Base-by-base conservation (phyloP, 1,284 basidiomycete species). In the Uromyces viciae-fabae region DNA sequence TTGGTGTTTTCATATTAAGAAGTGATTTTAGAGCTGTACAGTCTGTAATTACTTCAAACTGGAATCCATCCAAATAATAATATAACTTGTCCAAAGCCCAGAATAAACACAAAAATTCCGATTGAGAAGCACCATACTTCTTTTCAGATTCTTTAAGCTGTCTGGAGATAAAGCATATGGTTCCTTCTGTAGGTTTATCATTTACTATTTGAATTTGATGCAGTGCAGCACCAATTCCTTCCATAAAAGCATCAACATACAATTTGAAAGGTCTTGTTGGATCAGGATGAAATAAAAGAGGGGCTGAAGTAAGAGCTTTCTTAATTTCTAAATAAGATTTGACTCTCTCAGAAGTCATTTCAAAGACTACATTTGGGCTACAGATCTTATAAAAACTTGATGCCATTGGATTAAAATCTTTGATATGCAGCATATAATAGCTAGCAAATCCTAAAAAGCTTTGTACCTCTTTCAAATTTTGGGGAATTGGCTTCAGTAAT, bases 301-400 rank as follows among this genome's bases (percentile, higher is more conserved):
- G 68, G 9, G 68, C 68, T 2, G 36, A 22, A 8, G 68, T 72
- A 0, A 72, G 52, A 19, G 38, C 17, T 25, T 58, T 52, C 38
- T 58, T 74, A 3, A 74, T 4, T 0, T 33, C 25, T 4, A 54
- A 36, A 19, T 38, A 58, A 9, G 72, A 43, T 58, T 31, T 25
- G 2, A 56, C 52, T 56, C 72, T 56, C 38, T 74, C 72, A 0
- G n/a, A 17, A 3, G 72, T 74, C 52, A 74, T 74, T 38, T 49
- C 11, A n/a, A 74, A 74, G 2, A 19, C n/a, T 19, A n/a, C 36
- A 14, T 56, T 36, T 0, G 46, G 36, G 8, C 28, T 74, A 8
- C 19, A 36, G 7, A 74, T 31, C 19, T 56, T 19, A 25, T 74
- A 74, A 17, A 75, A 36, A 9, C 17, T 22, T 25, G 33, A 38